Conservation (phyloP, 768 basidiomycete species). For the Asterophora lycoperdoides region DNA sequence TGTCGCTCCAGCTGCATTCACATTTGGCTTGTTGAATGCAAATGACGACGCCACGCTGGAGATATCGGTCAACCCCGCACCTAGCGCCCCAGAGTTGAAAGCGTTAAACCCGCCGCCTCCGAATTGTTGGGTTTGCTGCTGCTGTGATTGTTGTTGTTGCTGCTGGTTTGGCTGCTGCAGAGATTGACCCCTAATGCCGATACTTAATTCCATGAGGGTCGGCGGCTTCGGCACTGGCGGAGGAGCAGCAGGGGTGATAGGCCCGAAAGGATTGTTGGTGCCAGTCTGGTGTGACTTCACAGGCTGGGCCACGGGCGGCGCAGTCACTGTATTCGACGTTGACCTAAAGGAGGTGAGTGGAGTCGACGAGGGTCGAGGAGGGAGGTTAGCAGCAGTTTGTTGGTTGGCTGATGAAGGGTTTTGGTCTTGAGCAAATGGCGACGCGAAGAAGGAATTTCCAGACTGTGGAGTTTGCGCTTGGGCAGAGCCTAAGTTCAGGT, state of each 20-base stretch:
- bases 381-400: slow-evolving; percentile 30
- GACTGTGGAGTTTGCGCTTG: slow-evolving; percentile 14
- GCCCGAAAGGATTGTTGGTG: slow-evolving; percentile 92
- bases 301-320: slow-evolving; percentile 51
- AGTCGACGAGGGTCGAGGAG: slow-evolving; percentile 67
- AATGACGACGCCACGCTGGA: slow-evolving; percentile 75
- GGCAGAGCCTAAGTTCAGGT: slow-evolving; percentile 4
- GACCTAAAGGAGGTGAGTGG: slow-evolving; percentile 48
- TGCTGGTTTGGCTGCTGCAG: slow-evolving; percentile 14
- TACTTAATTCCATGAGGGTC: slow-evolving; percentile 76
- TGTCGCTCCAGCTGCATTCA: slow-evolving; percentile 1
- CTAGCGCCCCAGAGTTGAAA: slow-evolving; percentile 38
- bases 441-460: slow-evolving; percentile 17
- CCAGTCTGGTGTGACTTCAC: slow-evolving; percentile 90
- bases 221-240: slow-evolving; percentile 71
- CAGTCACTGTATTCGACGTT: slow-evolving; percentile 24
- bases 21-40: slow-evolving; percentile 36
- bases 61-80: slow-evolving; percentile 50
- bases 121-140: slow-evolving; percentile 16
- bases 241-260: slow-evolving; percentile 50
- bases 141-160: slow-evolving; percentile 21
- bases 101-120: slow-evolving; percentile 28
- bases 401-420: slow-evolving; percentile 12
- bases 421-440: slow-evolving; percentile 22
- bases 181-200: slow-evolving; percentile 31